A percentile compares a stretch with the other conserved stretches of the same genome.
phyloP scores from a whole-genome alignment of 768 basidiomycete species.

The Baorangia bicolor region DNA sequence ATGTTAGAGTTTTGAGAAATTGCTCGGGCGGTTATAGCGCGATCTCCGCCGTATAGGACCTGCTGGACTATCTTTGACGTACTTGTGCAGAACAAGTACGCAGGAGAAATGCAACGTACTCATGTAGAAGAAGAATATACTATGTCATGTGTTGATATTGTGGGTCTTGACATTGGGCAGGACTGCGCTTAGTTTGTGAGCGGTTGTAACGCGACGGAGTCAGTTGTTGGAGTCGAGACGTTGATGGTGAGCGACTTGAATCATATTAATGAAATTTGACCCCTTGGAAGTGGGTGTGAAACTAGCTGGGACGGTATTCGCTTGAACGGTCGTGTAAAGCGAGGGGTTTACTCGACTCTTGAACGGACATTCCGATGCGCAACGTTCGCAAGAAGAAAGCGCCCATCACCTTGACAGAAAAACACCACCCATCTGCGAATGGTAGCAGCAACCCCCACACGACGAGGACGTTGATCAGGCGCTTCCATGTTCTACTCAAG shows the following conservation, averaged over 20 bases:
- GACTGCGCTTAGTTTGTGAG: too few relatives aligned
- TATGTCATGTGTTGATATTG: background rate
- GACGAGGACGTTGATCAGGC: slow-evolving; percentile 72
- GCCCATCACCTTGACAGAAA: slow-evolving; percentile 39
- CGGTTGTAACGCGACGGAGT: background rate
- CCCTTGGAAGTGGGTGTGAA: too few relatives aligned
- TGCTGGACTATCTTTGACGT: background rate
- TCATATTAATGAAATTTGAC: too few relatives aligned
- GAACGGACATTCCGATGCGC: slow-evolving; percentile 34
- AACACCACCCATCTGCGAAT: background rate
- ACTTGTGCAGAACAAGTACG: background rate
- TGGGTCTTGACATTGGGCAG: background rate
- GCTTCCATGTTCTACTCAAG: slow-evolving; percentile 80
- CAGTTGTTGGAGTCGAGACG: too few relatives aligned
- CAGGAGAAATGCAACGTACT: background rate
- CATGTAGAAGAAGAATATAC: background rate
- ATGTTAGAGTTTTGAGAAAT: background rate
- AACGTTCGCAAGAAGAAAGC: slow-evolving; percentile 44
- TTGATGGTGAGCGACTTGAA: too few relatives aligned
- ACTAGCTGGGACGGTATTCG: too few relatives aligned
- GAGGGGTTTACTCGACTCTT: background rate
- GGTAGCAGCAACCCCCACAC: slow-evolving; percentile 53
- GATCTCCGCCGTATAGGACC: background rate
- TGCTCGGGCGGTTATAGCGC: background rate
- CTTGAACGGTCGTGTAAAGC: too few relatives aligned